These are phyloP conservation scores for Fusarium devonianum DNA, from an alignment of 2,329 filamentous ascomycete species.

Conservation along the genomic window DNA sequence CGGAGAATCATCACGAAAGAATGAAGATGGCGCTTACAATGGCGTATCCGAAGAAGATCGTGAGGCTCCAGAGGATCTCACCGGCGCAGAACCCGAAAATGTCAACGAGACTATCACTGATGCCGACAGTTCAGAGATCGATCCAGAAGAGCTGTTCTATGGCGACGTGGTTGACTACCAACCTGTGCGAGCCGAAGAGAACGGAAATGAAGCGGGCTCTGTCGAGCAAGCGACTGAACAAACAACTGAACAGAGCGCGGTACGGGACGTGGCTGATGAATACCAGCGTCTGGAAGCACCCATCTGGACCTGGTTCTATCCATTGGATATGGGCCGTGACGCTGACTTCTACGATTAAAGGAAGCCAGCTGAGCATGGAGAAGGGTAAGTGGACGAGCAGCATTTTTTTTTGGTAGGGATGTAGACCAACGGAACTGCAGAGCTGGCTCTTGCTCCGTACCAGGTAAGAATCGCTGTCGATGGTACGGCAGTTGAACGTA, in stretches of 20 bases:
- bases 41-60: background rate
- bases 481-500: too few relatives aligned
- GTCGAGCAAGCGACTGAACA: background rate
- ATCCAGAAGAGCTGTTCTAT: slow-evolving; percentile 9
- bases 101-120: too few relatives aligned
- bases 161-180: background rate
- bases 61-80: background rate
- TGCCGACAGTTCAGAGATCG: background rate
- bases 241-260: too few relatives aligned
- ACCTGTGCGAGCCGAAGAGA: background rate
- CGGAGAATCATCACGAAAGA: background rate
- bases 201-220: fast-evolving
- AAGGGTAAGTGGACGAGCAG: too few relatives aligned
- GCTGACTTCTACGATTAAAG: slow-evolving; percentile 4
- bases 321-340: slow-evolving; percentile 6
- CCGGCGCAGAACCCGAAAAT: background rate
- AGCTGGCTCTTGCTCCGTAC: too few relatives aligned
- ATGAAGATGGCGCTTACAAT: background rate
- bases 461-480: too few relatives aligned
- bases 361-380: too few relatives aligned
- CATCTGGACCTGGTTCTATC: slow-evolving; percentile 4
- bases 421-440: too few relatives aligned
- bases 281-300: background rate
- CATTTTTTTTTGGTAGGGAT: too few relatives aligned
- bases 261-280: background rate